A percentile compares a stretch with the other conserved stretches of the same genome.
phyloP scores from a whole-genome alignment of 345 rosid genomes.

The Rubroshorea leprosula region DNA sequence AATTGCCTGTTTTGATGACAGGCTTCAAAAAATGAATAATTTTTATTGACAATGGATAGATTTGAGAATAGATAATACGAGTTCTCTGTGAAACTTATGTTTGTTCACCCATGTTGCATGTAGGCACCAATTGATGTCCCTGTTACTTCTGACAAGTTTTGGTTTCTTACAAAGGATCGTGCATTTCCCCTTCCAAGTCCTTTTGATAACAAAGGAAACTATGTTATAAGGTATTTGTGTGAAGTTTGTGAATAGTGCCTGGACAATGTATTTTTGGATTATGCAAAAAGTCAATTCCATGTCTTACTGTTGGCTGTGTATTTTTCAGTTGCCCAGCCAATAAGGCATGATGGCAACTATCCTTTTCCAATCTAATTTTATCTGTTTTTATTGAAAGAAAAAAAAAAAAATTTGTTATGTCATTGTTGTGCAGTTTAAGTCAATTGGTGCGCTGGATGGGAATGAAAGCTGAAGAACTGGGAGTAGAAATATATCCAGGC shows the following conservation, averaged over 20 bases:
- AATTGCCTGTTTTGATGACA: background rate
- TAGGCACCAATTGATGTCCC: constrained; percentile 79
- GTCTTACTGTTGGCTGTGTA: background rate
- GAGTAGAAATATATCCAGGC: constrained; percentile 95
- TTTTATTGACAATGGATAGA: background rate
- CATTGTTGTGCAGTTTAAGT: constrained; percentile 55
- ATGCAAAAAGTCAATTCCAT: background rate
- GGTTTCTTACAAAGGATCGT: constrained; percentile 69
- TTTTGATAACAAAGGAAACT: constrained; percentile 83
- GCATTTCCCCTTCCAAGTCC: constrained; percentile 83
- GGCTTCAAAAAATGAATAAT: constrained; percentile 1
- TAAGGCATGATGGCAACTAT: constrained; percentile 1
- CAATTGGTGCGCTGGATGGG: constrained; percentile 89
- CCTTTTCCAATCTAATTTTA: constrained; percentile 1
- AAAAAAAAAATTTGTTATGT: background rate
- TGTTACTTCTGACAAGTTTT: constrained; percentile 86
- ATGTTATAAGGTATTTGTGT: constrained; percentile 65
- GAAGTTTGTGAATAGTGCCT: background rate
- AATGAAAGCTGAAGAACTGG: constrained; percentile 86
- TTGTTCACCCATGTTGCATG: constrained; percentile 18
- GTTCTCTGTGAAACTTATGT: background rate
- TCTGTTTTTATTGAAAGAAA: background rate
- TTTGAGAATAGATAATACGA: background rate
- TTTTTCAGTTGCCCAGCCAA: no score
- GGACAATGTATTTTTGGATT: background rate